Evolutionary conservation across 306 rosid genomes (phyloP), one percentile per base, ranked within the genome.

Genomic region (Comarum palustre): DNA sequence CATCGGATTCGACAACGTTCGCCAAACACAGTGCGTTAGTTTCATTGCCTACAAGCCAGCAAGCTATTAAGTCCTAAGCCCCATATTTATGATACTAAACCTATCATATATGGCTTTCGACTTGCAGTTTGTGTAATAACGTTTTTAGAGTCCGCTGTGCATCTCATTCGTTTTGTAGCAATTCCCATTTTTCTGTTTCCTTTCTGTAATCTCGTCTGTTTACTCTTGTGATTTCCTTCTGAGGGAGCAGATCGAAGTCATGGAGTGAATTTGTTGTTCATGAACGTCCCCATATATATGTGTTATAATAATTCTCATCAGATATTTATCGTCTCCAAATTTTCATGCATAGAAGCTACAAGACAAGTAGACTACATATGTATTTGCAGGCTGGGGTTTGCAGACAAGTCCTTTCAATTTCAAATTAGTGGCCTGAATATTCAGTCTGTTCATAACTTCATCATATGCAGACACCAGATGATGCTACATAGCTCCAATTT

Each of bases 21-120:
- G 96, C 16, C 98, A 94, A 84, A 87, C 83, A 20, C 96, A 95
- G 77, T 88, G 95, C 87, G 80, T 88, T 80, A 90, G 96, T 80
- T 89, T 91, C 97, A 89, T 94, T 38, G 97, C 88, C 72, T 71
- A 68, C 97, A 88, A 72, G 88, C 95, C 98, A 0, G 2, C 60
- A 0, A 0, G 46, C 75, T 36, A 0, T 71, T 48, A 84, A 73
- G 16, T 67, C 39, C 10, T 34, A n/a, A 69, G 1, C 15, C 45
- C 20, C 29, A 31, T 32, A 8, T 34, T 59, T n/a, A 59, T 59
- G 62, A 59, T 59, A 13, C 39, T 58, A 5, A 29, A 25, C 10
- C 64, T 61, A 61, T 34, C 45, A 62, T 62, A 17, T 62, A 62
- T 62, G 67, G 67, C 45, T 36, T 62, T 62, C 20, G 45, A 19